Evolutionary conservation across 192 early-diverging fungal species (phyloP).

Genomic region (Entophlyctis luteolus): DNA sequence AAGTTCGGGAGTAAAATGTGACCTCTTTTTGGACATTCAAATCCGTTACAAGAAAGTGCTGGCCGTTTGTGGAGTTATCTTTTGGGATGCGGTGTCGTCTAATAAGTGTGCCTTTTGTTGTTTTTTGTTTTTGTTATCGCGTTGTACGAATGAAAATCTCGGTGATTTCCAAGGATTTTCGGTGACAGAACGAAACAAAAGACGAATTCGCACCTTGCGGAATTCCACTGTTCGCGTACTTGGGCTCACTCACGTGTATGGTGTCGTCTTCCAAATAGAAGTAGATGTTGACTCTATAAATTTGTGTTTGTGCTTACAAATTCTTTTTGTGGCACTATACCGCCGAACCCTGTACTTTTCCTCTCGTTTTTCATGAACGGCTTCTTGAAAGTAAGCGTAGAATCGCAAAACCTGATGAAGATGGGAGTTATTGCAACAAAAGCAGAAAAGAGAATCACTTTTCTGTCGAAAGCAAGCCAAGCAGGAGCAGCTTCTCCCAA

Average conservation of each 20-base stretch:
- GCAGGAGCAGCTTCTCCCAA: slow-evolving; percentile 43
- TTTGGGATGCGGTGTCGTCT: slow-evolving; percentile 56
- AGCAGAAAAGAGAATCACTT: slow-evolving; percentile 24
- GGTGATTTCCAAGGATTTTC: neutral
- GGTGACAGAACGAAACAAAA: slow-evolving; percentile 1
- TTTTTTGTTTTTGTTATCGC: neutral
- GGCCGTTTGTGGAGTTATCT: slow-evolving; percentile 33
- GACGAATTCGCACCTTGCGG: slow-evolving; percentile 43
- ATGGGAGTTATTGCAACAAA: neutral
- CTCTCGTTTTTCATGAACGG: slow-evolving; percentile 51
- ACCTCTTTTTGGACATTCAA: slow-evolving; percentile 56
- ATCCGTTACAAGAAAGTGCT: slow-evolving; percentile 53
- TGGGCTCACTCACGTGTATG: slow-evolving; percentile 59
- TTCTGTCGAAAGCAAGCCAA: slow-evolving; percentile 59
- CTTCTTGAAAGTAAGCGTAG: slow-evolving; percentile 61
- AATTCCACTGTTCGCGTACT: slow-evolving; percentile 53
- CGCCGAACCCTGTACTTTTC: slow-evolving; percentile 60
- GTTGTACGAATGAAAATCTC: neutral
- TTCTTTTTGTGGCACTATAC: slow-evolving; percentile 18
- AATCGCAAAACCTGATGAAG: slow-evolving; percentile 49
- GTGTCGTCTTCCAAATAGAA: slow-evolving; percentile 62
- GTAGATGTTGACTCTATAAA: slow-evolving; percentile 51
- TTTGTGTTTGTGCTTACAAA: neutral
- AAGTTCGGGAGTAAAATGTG: slow-evolving; percentile 54
- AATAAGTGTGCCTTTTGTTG: slow-evolving; percentile 49